Evolutionary conservation across 2,329 filamentous ascomycete genomes (phyloP).

Genomic region (Microcyclosporella mali): DNA sequence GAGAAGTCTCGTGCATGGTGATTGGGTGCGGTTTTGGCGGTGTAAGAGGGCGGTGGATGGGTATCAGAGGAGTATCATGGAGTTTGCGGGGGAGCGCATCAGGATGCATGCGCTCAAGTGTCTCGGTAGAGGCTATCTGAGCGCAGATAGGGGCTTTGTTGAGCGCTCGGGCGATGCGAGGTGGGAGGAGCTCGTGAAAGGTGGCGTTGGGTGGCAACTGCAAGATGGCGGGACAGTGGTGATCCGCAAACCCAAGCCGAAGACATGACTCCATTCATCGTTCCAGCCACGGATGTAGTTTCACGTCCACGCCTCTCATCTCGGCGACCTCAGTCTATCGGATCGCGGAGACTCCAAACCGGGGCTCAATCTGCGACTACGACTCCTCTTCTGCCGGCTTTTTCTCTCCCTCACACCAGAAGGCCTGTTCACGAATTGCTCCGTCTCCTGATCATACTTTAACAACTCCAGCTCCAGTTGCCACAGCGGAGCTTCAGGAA

Average conservation of each 20-base stretch:
- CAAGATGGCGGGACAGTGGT: constrained; percentile 61
- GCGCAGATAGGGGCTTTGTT: constrained; percentile 61
- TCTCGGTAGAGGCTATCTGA: constrained; percentile 74
- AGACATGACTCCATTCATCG: constrained; percentile 12
- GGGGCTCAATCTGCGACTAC: constrained; percentile 1
- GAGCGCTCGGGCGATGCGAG: constrained; percentile 60
- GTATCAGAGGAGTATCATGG: constrained; percentile 71
- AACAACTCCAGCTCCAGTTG: constrained; percentile 39
- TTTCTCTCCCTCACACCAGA: constrained; percentile 15
- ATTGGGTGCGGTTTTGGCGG: constrained; percentile 74
- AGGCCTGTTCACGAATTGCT: constrained; percentile 34
- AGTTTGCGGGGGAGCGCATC: constrained; percentile 71
- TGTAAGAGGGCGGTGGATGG: constrained; percentile 69
- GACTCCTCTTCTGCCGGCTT: constrained; percentile 11
- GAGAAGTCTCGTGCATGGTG: constrained; percentile 66
- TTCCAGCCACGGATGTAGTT: too few relatives aligned
- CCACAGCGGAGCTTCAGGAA: constrained; percentile 43
- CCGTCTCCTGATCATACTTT: constrained; percentile 37
- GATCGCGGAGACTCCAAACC: too few relatives aligned
- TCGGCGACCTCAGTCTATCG: too few relatives aligned
- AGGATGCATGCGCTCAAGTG: constrained; percentile 76
- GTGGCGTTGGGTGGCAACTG: constrained; percentile 79
- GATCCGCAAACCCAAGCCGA: constrained; percentile 59
- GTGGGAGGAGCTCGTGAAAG: constrained; percentile 67
- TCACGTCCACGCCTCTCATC: too few relatives aligned